Evolutionary conservation across 305 asterid genomes (phyloP).

Genomic region (Fraxinus velutina): DNA sequence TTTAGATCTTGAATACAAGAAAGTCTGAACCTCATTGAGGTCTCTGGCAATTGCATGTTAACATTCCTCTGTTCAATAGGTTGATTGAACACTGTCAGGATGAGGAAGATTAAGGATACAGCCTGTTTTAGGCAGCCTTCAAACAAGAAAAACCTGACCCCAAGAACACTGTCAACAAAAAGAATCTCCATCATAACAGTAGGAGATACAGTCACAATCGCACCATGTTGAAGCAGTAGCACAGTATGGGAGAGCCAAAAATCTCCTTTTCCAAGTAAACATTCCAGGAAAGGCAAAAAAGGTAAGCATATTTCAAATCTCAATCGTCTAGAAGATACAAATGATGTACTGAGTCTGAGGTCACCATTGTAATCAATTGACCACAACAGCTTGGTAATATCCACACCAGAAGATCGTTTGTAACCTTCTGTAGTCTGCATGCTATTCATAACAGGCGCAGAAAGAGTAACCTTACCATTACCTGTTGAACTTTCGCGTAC

Average conservation of each 20-base stretch:
- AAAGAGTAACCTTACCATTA: conserved; percentile 26
- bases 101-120: conserved; percentile 54
- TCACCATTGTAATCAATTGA: conserved; percentile 43
- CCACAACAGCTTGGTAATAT: conserved; percentile 36
- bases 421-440: conserved; percentile 26
- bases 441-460: conserved; percentile 21
- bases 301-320: conserved; percentile 48
- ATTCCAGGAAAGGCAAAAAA: conserved; percentile 32
- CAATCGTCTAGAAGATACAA: conserved; percentile 41
- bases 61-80: conserved; percentile 43
- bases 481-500: conserved; percentile 27
- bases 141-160: conserved; percentile 63
- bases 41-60: conserved; percentile 59
- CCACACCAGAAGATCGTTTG: conserved; percentile 16
- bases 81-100: conserved; percentile 55
- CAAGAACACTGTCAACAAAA: conserved; percentile 69
- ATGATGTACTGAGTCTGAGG: conserved; percentile 33
- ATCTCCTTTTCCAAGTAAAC: conserved; percentile 31
- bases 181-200: conserved; percentile 75
- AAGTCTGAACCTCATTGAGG: conserved; percentile 69
- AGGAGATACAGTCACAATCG: conserved; percentile 60
- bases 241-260: conserved; percentile 45
- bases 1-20: conserved; percentile 49
- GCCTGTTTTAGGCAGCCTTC: conserved; percentile 80
- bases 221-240: conserved; percentile 62